Percentiles rank a stretch among this genome's conserved stretches.
These are phyloP conservation scores for Lipomyces spencermartinsiae DNA, from an alignment of 805 yeast genomes.

Conservation along the genomic window DNA sequence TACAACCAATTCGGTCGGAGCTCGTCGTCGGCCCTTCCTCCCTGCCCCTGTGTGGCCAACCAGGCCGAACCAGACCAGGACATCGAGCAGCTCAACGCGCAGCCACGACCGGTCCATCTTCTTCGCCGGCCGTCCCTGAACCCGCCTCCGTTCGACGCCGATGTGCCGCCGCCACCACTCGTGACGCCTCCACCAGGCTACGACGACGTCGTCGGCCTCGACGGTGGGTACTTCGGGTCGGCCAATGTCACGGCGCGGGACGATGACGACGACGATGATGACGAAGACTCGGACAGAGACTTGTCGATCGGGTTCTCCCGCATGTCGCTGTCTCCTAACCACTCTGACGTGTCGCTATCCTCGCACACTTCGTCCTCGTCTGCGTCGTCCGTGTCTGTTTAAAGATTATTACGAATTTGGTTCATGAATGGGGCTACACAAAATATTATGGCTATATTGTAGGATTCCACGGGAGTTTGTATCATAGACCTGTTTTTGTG, in stretches of 20 bases:
- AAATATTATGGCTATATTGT: neutral
- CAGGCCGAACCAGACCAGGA: constrained; percentile 11
- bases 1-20: constrained; percentile 46
- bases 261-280: constrained; percentile 23
- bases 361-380: neutral
- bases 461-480: constrained; percentile 1
- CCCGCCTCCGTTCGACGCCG: constrained; percentile 69
- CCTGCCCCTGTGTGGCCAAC: constrained; percentile 32
- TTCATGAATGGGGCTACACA: neutral
- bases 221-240: constrained; percentile 29
- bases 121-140: constrained; percentile 61
- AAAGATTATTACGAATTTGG: neutral
- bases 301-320: constrained; percentile 25
- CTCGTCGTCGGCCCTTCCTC: constrained; percentile 61
- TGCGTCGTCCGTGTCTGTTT: neutral
- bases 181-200: constrained; percentile 54
- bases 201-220: constrained; percentile 50
- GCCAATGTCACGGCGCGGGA: neutral
- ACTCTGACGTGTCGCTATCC: neutral
- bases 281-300: constrained; percentile 28
- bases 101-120: constrained; percentile 58
- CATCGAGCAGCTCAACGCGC: constrained; percentile 6
- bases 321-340: constrained; percentile 13
- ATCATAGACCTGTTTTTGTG: neutral
- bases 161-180: constrained; percentile 49